These are phyloP conservation scores for Zygosaccharomyces siamensis DNA, from an alignment of 805 yeast genomes.

Conservation along the genomic window DNA sequence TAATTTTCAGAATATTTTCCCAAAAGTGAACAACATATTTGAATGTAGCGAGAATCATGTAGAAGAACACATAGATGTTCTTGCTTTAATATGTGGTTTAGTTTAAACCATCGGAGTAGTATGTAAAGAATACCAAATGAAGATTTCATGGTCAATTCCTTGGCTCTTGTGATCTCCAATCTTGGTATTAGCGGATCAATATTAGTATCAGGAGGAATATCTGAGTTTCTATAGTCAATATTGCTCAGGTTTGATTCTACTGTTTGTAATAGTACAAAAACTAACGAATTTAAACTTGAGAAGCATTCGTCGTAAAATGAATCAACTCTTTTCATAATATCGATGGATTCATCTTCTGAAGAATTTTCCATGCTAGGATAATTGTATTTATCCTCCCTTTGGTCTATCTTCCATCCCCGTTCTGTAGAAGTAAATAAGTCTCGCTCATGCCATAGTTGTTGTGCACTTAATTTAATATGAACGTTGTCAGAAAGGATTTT, in stretches of 20 bases:
- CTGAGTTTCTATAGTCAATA: constrained; percentile 20
- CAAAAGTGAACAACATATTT: constrained; percentile 24
- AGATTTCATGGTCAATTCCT: constrained; percentile 58
- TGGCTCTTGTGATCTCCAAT: constrained; percentile 53
- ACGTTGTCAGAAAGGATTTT: constrained; percentile 58
- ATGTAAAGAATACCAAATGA: constrained; percentile 48
- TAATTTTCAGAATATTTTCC: constrained; percentile 28
- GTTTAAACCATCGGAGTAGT: constrained; percentile 72
- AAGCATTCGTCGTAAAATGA: constrained; percentile 49
- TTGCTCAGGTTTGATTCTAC: constrained; percentile 47
- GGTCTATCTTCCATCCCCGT: constrained; percentile 47
- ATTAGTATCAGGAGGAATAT: constrained; percentile 10
- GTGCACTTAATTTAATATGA: constrained; percentile 59
- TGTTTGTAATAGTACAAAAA: constrained; percentile 58
- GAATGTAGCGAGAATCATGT: constrained; percentile 63
- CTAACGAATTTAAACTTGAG: constrained; percentile 56
- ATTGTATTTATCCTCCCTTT: constrained; percentile 30
- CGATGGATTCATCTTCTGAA: constrained; percentile 27
- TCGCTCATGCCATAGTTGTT: constrained; percentile 68
- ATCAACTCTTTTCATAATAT: constrained; percentile 51
- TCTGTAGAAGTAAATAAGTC: constrained; percentile 70
- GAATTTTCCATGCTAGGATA: constrained; percentile 18
- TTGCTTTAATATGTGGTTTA: constrained; percentile 70
- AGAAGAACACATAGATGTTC: constrained; percentile 68
- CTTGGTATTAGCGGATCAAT: constrained; percentile 23